A percentile compares a stretch with the other conserved stretches of the same genome.
Conservation (phyloP, 208 protist species). For the Leishmania guyanensis region DNA sequence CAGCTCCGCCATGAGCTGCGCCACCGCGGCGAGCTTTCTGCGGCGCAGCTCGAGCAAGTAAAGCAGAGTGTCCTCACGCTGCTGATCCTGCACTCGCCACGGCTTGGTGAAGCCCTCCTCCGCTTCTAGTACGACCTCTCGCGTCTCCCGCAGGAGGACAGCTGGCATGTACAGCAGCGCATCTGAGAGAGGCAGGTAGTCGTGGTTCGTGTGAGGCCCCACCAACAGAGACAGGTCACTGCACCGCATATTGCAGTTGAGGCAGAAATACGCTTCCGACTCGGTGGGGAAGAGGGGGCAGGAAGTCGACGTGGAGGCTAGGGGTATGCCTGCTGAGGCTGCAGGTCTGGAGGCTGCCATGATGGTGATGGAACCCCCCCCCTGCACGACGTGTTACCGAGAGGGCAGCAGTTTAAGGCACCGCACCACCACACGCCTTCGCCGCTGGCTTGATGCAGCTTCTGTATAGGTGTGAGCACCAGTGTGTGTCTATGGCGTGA, state of each 20-base stretch:
- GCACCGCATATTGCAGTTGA: constrained; percentile 53
- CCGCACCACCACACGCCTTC: neutral
- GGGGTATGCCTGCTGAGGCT: neutral
- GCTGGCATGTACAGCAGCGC: constrained; percentile 55
- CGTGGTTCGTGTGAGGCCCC: constrained; percentile 74
- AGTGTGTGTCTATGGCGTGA: neutral
- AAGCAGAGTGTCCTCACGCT: constrained; percentile 29
- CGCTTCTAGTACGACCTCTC: constrained; percentile 29
- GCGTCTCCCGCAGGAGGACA: constrained; percentile 43
- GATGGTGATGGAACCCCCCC: neutral
- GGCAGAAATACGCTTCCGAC: constrained; percentile 63
- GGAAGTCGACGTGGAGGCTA: neutral
- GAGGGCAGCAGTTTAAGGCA: neutral
- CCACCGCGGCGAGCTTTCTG: constrained; percentile 34
- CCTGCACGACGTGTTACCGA: neutral
- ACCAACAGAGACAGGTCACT: constrained; percentile 58
- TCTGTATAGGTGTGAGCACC: neutral
- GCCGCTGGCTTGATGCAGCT: neutral
- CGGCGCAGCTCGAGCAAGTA: constrained; percentile 34
- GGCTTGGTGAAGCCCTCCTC: constrained; percentile 48
- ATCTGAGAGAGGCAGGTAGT: constrained; percentile 51
- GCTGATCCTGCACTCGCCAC: constrained; percentile 36
- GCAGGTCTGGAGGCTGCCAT: neutral
- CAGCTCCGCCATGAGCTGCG: constrained; percentile 50
- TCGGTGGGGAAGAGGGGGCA: constrained; percentile 32